These are phyloP conservation scores for Pyrus hybrid DNA, from an alignment of 331 rosid genomes.

Conservation along the genomic window DNA sequence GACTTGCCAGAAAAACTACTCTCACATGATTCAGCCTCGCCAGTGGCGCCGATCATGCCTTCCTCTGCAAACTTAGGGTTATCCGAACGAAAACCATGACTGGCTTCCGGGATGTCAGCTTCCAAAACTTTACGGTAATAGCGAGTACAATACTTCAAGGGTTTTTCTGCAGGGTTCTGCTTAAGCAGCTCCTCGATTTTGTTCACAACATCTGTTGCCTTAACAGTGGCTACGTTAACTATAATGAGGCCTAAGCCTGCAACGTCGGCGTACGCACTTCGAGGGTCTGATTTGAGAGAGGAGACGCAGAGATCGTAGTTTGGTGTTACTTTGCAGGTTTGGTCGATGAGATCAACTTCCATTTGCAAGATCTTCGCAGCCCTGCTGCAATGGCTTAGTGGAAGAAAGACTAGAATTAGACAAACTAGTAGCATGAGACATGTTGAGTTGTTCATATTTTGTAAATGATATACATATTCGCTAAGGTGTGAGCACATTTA, in stretches of 20 bases:
- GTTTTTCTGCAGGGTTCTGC: neutral
- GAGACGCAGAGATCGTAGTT: conserved; percentile 22
- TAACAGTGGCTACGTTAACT: conserved; percentile 15
- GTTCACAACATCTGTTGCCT: conserved; percentile 9
- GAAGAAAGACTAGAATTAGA: neutral
- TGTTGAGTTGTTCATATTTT: neutral
- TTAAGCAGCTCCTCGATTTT: conserved; percentile 14
- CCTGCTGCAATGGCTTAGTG: conserved; percentile 16
- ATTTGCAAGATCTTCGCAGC: neutral
- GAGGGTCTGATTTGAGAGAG: conserved; percentile 25
- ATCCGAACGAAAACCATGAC: too few species aligned
- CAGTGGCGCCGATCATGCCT: too few species aligned
- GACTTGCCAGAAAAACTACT: too few species aligned
- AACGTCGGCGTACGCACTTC: conserved; percentile 18
- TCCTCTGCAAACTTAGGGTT: too few species aligned
- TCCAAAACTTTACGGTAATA: too few species aligned
- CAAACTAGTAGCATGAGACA: neutral
- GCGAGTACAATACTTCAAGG: too few species aligned
- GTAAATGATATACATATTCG: too few species aligned
- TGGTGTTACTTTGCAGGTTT: conserved; percentile 43
- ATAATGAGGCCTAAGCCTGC: conserved; percentile 23
- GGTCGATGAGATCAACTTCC: conserved; percentile 6
- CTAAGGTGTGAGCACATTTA: too few species aligned
- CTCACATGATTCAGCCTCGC: too few species aligned
- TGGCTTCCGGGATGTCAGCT: too few species aligned